phyloP scores from a whole-genome alignment of 306 rosid genomes.

The Erythrophleum fordii region DNA sequence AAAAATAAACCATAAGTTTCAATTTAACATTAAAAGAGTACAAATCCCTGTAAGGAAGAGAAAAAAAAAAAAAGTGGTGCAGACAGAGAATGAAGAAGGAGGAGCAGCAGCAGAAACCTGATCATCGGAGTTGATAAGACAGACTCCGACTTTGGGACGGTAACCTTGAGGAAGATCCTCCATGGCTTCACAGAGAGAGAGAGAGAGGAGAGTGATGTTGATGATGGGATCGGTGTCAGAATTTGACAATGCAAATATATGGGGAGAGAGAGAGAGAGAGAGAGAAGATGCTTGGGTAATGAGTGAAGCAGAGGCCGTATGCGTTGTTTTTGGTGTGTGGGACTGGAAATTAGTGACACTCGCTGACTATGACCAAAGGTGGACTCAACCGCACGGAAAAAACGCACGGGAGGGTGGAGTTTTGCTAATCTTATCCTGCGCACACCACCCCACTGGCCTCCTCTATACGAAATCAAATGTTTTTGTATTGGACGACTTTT shows the following conservation, averaged over 20 bases:
- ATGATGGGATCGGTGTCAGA: conserved; percentile 23
- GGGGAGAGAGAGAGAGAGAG: not conserved
- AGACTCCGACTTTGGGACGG: conserved; percentile 98
- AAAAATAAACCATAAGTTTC: not conserved
- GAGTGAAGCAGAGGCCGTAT: not conserved
- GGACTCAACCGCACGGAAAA: conserved; percentile 18
- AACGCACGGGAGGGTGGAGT: not conserved
- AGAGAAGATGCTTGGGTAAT: not conserved
- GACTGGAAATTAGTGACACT: not conserved
- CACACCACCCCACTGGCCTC: not conserved
- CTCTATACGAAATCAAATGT: not conserved
- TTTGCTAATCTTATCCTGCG: not conserved
- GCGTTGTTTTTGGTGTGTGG: not conserved
- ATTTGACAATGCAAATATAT: not conserved
- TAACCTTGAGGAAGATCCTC: conserved; percentile 91
- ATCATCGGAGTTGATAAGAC: conserved; percentile 82
- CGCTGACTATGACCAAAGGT: conserved; percentile 18
- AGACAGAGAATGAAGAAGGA: not conserved
- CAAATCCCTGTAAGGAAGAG: not conserved
- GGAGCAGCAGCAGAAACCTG: conserved; percentile 51
- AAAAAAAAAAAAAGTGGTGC: too few relatives aligned
- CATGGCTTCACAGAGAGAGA: conserved; percentile 48
- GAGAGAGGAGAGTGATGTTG: not conserved
- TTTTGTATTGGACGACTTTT: not conserved
- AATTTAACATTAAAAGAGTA: conserved; percentile 1